Conservation (phyloP, 1,139 yeast species). For the Zygosaccharomyces pseudobailii region DNA sequence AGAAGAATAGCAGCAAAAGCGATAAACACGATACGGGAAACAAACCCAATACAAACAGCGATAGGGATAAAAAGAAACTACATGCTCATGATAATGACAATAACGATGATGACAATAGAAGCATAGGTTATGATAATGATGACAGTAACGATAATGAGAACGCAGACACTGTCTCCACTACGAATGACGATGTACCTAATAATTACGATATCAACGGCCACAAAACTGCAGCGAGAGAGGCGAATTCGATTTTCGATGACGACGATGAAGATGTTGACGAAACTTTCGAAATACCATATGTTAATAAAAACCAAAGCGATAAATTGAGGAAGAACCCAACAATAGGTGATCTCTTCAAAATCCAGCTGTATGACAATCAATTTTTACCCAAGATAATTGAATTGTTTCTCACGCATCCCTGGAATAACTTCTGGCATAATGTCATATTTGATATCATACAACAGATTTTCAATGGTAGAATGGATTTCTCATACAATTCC, state of each 20-base stretch:
- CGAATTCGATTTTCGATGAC: conserved; percentile 4
- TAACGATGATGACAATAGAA: conserved; percentile 15
- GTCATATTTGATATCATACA: conserved; percentile 97
- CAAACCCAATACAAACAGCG: conserved; percentile 10
- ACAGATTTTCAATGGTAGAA: conserved; percentile 90
- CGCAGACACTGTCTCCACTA: conserved; percentile 4
- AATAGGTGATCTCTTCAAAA: conserved; percentile 84
- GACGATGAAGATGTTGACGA: conserved; percentile 32
- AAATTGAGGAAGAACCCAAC: conserved; percentile 68
- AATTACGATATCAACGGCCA: background rate
- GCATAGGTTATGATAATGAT: conserved; percentile 11
- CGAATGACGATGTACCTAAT: conserved; percentile 1
- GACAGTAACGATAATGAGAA: conserved; percentile 9
- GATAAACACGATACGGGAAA: conserved; percentile 2
- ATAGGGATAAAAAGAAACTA: conserved; percentile 6
- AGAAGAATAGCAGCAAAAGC: conserved; percentile 6
- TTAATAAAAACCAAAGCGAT: conserved; percentile 52
- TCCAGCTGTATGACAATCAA: conserved; percentile 76
- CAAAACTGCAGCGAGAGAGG: background rate
- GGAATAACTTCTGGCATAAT: conserved; percentile 96
- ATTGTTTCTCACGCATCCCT: conserved; percentile 89
- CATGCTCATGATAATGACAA: conserved; percentile 9
- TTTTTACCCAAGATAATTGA: conserved; percentile 71
- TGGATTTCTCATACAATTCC: conserved; percentile 88
- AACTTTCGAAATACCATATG: conserved; percentile 47